Base-by-base conservation (phyloP, 1,139 yeast genomes). In the Nakaseomyces kungkrabaensis region DNA sequence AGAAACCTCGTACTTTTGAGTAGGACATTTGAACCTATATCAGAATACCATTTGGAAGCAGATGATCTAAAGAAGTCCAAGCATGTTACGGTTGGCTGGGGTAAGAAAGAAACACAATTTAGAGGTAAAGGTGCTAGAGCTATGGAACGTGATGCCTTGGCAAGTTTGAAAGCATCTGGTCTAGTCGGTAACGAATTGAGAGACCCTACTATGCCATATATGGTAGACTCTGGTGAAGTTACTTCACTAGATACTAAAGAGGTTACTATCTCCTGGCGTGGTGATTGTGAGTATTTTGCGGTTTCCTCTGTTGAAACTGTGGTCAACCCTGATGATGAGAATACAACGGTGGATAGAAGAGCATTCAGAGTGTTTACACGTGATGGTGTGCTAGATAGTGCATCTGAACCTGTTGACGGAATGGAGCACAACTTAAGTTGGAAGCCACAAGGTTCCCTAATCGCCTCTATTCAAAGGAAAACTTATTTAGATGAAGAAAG, bases 1-100 rank as follows among this genome's bases (percentile, higher is more conserved):
- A 69, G 74, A 53, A 81, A 79, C 51, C 69, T 88, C 31, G 70
- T 89, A 1, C 65, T 90, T 36, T 72, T 92, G 50, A 85, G 94
- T 34, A 74, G 96, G 56, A 71, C 77, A 40, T 85, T 90, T 57
- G 97, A 92, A 58, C 89, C 94, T 5, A 75, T 92, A 29, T 71
- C 79, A 10, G 97, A 92, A 61, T 73, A 75, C 48, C 60, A 65
- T 25, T 69, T 90, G 53, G 72, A 77, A 48, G 72, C 78, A 1
- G 76, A 76, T 13, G 97, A 92, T 64, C 73, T 89, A 48, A 70
- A 79, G 40, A 76, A 80, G 50, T 81, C 90, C 3, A 84, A 83
- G 59, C 96, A 92, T 62, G 97, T 94, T 34, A 84, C 95, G 24
- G 97, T 92, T 37, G 99, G 99, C 22, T 94, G 99, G 99, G 99